phyloP scores from a whole-genome alignment of 345 rosid species.

The Kandelia obovata region DNA sequence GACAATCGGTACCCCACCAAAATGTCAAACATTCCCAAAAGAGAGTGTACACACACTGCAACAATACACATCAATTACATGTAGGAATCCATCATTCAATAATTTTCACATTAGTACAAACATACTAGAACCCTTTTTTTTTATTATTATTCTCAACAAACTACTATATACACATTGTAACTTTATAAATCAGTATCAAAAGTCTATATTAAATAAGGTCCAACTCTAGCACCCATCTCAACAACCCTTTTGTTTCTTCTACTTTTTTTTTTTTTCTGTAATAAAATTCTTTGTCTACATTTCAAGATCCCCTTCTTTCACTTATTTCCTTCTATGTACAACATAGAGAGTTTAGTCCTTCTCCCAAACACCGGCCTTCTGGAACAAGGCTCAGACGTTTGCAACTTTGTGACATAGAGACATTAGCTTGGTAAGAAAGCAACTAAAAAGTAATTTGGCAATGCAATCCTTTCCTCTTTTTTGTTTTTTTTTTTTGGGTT shows the following conservation, averaged over 20 bases:
- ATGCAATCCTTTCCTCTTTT: too few species aligned
- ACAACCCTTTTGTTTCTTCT: neutral
- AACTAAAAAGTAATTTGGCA: too few species aligned
- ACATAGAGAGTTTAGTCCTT: neutral
- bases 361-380: conserved; percentile 19
- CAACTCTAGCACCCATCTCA: neutral
- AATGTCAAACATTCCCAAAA: too few species aligned
- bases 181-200: neutral
- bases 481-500: neutral
- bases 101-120: too few species aligned
- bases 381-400: conserved; percentile 17
- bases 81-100: neutral
- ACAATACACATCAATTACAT: conserved; percentile 4
- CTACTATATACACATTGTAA: too few species aligned
- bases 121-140: too few species aligned
- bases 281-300: neutral
- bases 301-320: neutral
- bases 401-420: neutral
- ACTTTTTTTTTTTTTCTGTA: neutral
- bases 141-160: too few species aligned
- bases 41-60: neutral
- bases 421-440: neutral
- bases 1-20: too few species aligned
- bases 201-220: neutral
- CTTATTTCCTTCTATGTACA: conserved; percentile 15